Evolutionary conservation across 2,329 filamentous ascomycete genomes (phyloP).

Genomic region (Dothideomycetes sp.): DNA sequence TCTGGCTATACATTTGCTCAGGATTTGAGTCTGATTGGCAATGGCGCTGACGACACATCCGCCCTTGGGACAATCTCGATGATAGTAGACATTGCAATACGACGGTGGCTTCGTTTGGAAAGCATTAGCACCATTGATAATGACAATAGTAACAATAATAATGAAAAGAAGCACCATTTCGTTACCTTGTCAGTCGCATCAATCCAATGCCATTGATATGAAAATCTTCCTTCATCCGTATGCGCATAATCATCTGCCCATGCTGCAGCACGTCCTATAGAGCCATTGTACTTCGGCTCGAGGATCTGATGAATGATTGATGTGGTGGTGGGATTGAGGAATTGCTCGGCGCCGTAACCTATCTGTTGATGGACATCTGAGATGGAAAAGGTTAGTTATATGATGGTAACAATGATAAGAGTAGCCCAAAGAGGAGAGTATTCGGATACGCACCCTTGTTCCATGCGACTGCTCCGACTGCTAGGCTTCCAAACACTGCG

Average conservation of each 20-base stretch:
- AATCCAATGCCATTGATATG: conserved; percentile 36
- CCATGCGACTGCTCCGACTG: neutral
- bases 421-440: neutral
- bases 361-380: conserved; percentile 31
- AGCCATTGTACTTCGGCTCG: conserved; percentile 32
- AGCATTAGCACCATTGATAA: neutral
- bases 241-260: conserved; percentile 34
- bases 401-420: too few relatives aligned
- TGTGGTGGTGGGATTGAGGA: conserved; percentile 26
- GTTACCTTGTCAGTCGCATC: conserved; percentile 26
- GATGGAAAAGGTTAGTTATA: neutral
- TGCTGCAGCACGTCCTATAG: conserved; percentile 31
- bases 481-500: too few relatives aligned
- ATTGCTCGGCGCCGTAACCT: conserved; percentile 31
- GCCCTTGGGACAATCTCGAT: conserved; percentile 28
- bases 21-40: conserved; percentile 33
- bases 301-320: conserved; percentile 28
- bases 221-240: conserved; percentile 31
- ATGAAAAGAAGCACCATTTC: too few relatives aligned
- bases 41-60: conserved; percentile 36
- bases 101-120: conserved; percentile 22
- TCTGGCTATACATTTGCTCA: conserved; percentile 27
- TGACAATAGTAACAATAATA: conserved; percentile 2
- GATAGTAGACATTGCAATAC: conserved; percentile 29
- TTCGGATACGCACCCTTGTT: neutral